Conservation (phyloP, 208 protist species). For the Plasmodiophora brassicae region DNA sequence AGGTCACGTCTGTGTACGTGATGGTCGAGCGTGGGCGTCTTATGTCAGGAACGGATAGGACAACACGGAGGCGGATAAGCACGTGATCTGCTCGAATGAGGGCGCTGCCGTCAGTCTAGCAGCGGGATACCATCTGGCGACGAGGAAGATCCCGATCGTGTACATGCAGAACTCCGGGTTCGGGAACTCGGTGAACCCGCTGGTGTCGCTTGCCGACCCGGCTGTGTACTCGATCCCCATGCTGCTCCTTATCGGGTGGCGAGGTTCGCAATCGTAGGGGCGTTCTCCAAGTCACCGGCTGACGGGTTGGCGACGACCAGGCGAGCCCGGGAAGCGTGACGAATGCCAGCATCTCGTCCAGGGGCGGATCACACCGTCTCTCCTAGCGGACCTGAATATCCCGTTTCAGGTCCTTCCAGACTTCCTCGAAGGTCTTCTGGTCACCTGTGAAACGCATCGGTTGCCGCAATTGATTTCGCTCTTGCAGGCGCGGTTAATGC, state of each 20-base stretch:
- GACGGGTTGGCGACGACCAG: not conserved
- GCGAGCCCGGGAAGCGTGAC: constrained; percentile 64
- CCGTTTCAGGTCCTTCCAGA: constrained; percentile 66
- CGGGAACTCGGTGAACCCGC: constrained; percentile 69
- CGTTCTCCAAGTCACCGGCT: not conserved
- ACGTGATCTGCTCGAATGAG: constrained; percentile 72
- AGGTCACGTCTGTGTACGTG: constrained; percentile 60
- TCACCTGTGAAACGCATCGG: no score
- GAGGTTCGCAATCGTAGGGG: no score
- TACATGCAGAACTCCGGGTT: constrained; percentile 74
- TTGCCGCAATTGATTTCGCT: not conserved
- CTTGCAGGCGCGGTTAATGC: constrained; percentile 47
- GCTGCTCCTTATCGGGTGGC: constrained; percentile 72
- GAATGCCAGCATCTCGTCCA: constrained; percentile 70
- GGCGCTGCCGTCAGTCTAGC: constrained; percentile 70
- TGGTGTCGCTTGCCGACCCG: constrained; percentile 64
- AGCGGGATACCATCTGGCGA: constrained; percentile 72
- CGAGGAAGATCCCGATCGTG: constrained; percentile 64
- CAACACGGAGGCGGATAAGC: constrained; percentile 54
- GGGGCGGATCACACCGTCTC: constrained; percentile 61
- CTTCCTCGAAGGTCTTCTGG: constrained; percentile 60
- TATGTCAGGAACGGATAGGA: not conserved
- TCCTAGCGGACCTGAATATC: constrained; percentile 62
- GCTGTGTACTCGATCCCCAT: constrained; percentile 72
- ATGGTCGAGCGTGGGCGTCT: no score